Evolutionary conservation across 148 eudicot species (phyloP).

Genomic region (Hydrangea macrophylla): DNA sequence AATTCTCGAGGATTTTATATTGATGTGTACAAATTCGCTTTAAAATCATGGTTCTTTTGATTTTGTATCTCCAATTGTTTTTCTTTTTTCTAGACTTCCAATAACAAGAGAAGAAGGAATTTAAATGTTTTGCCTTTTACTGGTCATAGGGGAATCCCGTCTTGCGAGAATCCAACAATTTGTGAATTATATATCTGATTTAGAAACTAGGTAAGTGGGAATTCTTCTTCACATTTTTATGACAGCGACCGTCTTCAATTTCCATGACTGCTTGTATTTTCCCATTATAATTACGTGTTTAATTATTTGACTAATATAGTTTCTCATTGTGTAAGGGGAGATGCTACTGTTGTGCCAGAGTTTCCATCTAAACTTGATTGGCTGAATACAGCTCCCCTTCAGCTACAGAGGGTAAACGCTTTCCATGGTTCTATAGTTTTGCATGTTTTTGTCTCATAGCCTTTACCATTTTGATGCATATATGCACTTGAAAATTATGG

Average conservation of each 20-base stretch:
- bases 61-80: background rate
- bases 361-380: constrained; percentile 92
- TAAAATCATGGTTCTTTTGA: background rate
- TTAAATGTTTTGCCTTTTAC: constrained; percentile 1
- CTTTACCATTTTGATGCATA: background rate
- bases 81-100: background rate
- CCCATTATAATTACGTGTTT: constrained; percentile 7
- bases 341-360: constrained; percentile 71
- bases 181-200: constrained; percentile 74
- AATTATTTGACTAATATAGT: background rate
- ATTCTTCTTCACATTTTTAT: constrained; percentile 6
- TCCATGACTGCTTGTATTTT: background rate
- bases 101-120: background rate
- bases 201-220: constrained; percentile 56
- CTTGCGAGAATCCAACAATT: constrained; percentile 69
- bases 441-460: background rate
- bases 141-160: constrained; percentile 48
- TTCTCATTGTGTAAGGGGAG: constrained; percentile 39
- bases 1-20: background rate
- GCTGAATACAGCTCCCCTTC: constrained; percentile 92
- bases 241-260: background rate
- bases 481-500: background rate
- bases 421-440: constrained; percentile 4
- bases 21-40: background rate
- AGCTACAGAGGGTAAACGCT: constrained; percentile 63